Base-by-base conservation (phyloP, 352 stramenopile species). In the Phytopythium aichiense region DNA sequence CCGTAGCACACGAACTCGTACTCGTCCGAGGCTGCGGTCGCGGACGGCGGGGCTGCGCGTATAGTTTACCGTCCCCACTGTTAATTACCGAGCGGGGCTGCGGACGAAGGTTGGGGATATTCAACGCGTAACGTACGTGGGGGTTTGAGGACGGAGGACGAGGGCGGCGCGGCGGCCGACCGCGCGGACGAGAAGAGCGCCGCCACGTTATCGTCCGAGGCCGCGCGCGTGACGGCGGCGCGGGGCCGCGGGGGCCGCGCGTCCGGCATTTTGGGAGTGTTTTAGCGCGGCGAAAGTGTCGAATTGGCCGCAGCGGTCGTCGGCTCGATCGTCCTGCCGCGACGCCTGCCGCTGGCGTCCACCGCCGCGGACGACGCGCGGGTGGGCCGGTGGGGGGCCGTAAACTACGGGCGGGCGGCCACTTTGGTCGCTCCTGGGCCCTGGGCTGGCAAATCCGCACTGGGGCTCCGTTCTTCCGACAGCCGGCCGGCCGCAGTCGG, bases 1-100 rank as follows among this genome's bases (percentile, higher is more conserved):
- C 83, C 83, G 42, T 90, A 92, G 70, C 83, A 86, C 65, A 92
- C 78, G 60, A 87, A 89, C 59, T 89, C 81, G 55, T 82, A 73
- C 53, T 67, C 54, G 43, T 78, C 71, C 15, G 31, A 13, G 18
- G 40, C 56, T 11, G 55, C 51, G 9, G 51, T 18, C 12, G 13
- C 13, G 13, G 37, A 16, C 13, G 18, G 20, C 15, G 18, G 2
- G 3, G 20, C 40, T 22, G 40, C 38, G 15, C 8, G 38, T 13
- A 5, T 22, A 56, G 30, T 56, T 20, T 42, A 40, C n/a, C 25
- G 50, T 31, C 28, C 25, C 30, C 25, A 40, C 8, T 11, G 35
- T 40, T 40, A 40, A 15, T 31, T 31, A 31, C 3, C 28, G 28
- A 5, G 3, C 28, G 28, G 28, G 28, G 28, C 2, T 5, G 28